These are phyloP conservation scores for Cenchrus americanus DNA, from an alignment of 176 grass and related monocot genomes.

Conservation along the genomic window DNA sequence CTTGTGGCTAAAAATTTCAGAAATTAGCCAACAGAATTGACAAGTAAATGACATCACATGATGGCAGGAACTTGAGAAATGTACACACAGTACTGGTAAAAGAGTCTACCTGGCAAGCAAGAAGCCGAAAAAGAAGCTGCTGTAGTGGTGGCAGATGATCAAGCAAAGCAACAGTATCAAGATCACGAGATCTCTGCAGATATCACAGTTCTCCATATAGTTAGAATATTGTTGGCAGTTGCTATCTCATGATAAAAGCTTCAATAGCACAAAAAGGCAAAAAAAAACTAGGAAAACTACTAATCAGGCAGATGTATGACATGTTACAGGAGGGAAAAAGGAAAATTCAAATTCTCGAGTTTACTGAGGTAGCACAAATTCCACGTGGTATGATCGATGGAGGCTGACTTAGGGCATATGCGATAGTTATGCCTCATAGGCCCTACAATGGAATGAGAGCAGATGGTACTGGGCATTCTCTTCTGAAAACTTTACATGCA, in stretches of 20 bases:
- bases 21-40: constrained; percentile 35
- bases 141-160: constrained; percentile 92
- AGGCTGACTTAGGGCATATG: constrained; percentile 23
- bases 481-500: background rate
- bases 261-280: background rate
- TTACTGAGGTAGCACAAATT: background rate
- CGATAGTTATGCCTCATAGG: background rate
- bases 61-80: constrained; percentile 22
- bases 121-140: constrained; percentile 80
- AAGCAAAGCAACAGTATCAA: constrained; percentile 79
- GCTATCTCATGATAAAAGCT: background rate
- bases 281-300: background rate
- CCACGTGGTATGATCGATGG: background rate
- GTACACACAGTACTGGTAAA: constrained; percentile 4
- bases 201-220: constrained; percentile 36
- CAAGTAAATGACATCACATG: constrained; percentile 12
- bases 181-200: constrained; percentile 84
- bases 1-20: constrained; percentile 79
- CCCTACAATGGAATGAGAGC: constrained; percentile 16
- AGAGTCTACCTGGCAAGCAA: constrained; percentile 84
- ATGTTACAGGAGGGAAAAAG: background rate
- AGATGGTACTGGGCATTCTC: background rate
- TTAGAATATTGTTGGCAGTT: background rate
- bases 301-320: background rate
- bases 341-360: background rate